Base-by-base conservation (phyloP, 202 grass and related monocot genomes). In the Saccharum hybrid region DNA sequence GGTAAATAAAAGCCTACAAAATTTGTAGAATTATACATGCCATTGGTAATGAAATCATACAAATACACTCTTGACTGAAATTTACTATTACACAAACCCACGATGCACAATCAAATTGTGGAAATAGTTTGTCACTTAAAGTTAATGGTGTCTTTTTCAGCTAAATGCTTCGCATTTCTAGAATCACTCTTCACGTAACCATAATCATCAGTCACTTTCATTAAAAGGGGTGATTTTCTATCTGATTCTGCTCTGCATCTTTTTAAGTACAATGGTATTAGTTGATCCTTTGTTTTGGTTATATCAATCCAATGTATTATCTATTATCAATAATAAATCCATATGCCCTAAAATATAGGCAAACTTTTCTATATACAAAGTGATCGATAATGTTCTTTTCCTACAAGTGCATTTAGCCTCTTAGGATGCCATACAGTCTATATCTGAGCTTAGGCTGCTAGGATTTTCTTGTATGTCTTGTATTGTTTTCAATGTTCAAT, bases 61-160 rank as follows among this genome's bases (percentile, higher is more conserved):
- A 72, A 3, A 72, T 79, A 37, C 13, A 1, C 61, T 84, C 66
- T 73, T 73, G 8, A 61, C 5, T 70, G 45, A 62, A 76, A 70
- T 37, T 41, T 19, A 72, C 23, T 46, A 9, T 1, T 38, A 51
- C 3, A 10, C 10, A 38, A 46, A 85, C 31, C 45, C 1, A 52
- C 6, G 3, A 11, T n/a, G 67, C 31, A 69, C 63, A 37, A 21
- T 63, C 57, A n/a, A 23, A 14, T 52, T 36, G 65, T 46, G 38
- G 48, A 38, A 30, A 15, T 54, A 68, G 14, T 69, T 59, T 38
- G 46, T 31, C 15, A 11, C 28, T 74, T 74, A 2, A n/a, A 74
- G 51, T 74, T 72, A 72, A 28, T 51, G 7, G 16, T 41, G 8
- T 3, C 3, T 9, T 67, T 72, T 72, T 51, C 4, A 19, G 16